These are phyloP conservation scores for Silene latifolia DNA, from an alignment of 148 eudicot genomes.

Conservation along the genomic window DNA sequence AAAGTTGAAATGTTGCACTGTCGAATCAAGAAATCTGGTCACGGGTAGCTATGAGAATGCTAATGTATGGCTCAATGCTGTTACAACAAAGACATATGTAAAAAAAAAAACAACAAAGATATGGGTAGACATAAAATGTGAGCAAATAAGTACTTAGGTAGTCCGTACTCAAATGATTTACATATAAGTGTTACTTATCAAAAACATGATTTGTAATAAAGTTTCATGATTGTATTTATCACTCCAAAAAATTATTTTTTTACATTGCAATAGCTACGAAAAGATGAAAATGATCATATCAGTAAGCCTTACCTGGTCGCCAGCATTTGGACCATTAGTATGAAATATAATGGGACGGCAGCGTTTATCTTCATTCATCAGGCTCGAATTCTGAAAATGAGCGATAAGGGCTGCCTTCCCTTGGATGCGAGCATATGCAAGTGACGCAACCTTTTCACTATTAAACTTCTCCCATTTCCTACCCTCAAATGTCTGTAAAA, in stretches of 20 bases:
- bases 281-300: not conserved
- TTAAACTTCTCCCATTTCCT: conserved; percentile 82
- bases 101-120: no score
- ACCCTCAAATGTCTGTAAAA: conserved; percentile 62
- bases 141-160: no score
- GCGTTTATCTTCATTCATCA: conserved; percentile 85
- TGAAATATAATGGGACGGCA: conserved; percentile 77
- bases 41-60: no score
- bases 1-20: no score
- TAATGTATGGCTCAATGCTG: no score
- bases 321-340: conserved; percentile 76
- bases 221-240: not conserved
- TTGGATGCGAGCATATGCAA: conserved; percentile 82
- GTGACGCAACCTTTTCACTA: conserved; percentile 74
- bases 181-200: no score
- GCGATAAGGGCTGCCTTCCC: conserved; percentile 71
- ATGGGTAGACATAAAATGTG: no score
- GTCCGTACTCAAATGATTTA: no score
- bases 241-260: no score
- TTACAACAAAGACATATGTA: no score
- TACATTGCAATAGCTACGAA: not conserved
- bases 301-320: conserved; percentile 52
- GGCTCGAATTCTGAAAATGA: conserved; percentile 85
- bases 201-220: no score
- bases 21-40: no score